Evolutionary conservation across 257 asterid genomes (phyloP), one percentile per base, ranked within the genome.

Genomic region (Perilla frutescens): DNA sequence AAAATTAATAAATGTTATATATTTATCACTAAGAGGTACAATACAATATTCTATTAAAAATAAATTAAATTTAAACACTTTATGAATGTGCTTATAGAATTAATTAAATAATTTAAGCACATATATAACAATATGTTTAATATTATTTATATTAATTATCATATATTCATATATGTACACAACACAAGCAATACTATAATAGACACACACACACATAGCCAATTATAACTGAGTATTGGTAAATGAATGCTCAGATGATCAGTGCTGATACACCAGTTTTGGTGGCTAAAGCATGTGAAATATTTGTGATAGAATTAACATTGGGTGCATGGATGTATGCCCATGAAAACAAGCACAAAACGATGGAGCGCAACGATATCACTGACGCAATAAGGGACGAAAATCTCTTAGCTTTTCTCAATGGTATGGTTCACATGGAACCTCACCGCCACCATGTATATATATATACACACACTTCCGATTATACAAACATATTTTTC

Each of bases 301-400:
- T 80, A 20, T 76, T 84, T 10, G 64, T 84, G 5, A 60, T 73
- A 76, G 89, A 86, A 40, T 56, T 86, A 36, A 77, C 84, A 0
- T 8, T 65, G 4, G 79, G 84, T 7, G 81, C 87, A 4, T 86
- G 87, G 89, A 59, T 78, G 63, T 71, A 71, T 44, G 43, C 81
- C 34, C 73, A 80, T 12, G 51, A 73, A 43, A 20, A 20, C 26
- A 20, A 1, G 26, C 26, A 1, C 26, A 20, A 20, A 20, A 20
- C 26, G 26, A 20, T 20, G 26, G 0, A 20, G 26, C 26, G 1
- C 1, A 20, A 20, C 26, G 26, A 20, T 1, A 20, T 20, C 26
- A 20, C 26, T n/a, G 62, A 63, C 68, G 91, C 89, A 12, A 68
- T 81, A 20, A 61, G 69, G 56, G 56, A 70, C 5, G 84, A 77